Conservation (phyloP, 2,329 filamentous ascomycete species). For the Cercospora beticola region DNA sequence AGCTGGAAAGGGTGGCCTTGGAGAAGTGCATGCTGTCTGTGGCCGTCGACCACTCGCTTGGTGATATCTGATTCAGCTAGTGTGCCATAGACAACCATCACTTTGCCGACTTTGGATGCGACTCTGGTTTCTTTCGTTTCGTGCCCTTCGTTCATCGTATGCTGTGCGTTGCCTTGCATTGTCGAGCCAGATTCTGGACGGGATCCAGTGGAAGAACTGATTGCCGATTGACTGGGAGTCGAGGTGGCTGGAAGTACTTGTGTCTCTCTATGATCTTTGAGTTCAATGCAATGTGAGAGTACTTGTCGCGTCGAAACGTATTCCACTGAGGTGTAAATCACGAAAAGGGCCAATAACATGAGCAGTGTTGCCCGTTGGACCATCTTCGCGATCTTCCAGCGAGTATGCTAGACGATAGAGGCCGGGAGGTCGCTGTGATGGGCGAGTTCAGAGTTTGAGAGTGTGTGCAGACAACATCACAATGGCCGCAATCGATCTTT, state of each 20-base stretch:
- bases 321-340: not conserved
- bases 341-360: not conserved
- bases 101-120: not conserved
- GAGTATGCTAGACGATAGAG: not conserved
- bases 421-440: not conserved
- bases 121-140: not conserved
- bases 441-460: not conserved
- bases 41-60: not conserved
- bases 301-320: not conserved
- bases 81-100: not conserved
- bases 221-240: too few species aligned
- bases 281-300: not conserved
- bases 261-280: not conserved
- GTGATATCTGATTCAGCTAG: not conserved
- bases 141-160: not conserved
- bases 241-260: not conserved
- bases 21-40: not conserved
- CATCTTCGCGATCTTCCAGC: not conserved
- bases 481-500: not conserved
- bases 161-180: not conserved
- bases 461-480: not conserved
- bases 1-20: not conserved
- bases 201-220: not conserved
- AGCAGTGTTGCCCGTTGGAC: not conserved
- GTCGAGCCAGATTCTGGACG: not conserved